Evolutionary conservation across 2,329 filamentous ascomycete species (phyloP).

Genomic region (Bisporella sp.): DNA sequence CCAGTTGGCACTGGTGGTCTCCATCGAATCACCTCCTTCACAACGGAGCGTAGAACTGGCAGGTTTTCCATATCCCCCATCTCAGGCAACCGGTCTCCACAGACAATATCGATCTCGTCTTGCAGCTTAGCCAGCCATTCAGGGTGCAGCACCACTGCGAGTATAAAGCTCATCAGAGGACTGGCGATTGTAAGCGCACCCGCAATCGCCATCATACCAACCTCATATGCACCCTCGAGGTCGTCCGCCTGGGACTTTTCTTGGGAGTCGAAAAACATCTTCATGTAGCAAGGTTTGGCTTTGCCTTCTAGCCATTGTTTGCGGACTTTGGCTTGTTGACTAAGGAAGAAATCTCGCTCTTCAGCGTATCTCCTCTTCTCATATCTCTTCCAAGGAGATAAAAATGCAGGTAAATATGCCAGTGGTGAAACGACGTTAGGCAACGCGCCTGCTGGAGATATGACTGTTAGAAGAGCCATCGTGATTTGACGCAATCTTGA

Average conservation of each 20-base stretch:
- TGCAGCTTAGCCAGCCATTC: constrained; percentile 37
- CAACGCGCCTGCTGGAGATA: constrained; percentile 38
- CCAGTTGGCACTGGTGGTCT: constrained; percentile 46
- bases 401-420: constrained; percentile 31
- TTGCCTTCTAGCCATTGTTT: constrained; percentile 13
- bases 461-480: constrained; percentile 38
- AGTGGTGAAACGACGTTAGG: constrained; percentile 40
- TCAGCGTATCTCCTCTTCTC: constrained; percentile 34
- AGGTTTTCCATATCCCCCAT: constrained; percentile 31
- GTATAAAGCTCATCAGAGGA: constrained; percentile 31
- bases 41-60: constrained; percentile 34
- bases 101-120: constrained; percentile 33
- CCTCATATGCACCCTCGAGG: constrained; percentile 36
- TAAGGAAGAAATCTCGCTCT: constrained; percentile 32
- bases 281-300: constrained; percentile 35
- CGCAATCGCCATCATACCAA: constrained; percentile 41
- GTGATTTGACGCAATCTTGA: constrained; percentile 37
- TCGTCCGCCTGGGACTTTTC: constrained; percentile 26
- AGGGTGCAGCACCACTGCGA: constrained; percentile 31
- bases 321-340: constrained; percentile 15
- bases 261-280: constrained; percentile 36
- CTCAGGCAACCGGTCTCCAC: constrained; percentile 33
- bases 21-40: constrained; percentile 36
- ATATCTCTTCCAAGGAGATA: constrained; percentile 40
- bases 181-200: constrained; percentile 33